These are phyloP conservation scores for Malassezia obtusa DNA, from an alignment of 1,284 basidiomycete genomes.

Conservation along the genomic window DNA sequence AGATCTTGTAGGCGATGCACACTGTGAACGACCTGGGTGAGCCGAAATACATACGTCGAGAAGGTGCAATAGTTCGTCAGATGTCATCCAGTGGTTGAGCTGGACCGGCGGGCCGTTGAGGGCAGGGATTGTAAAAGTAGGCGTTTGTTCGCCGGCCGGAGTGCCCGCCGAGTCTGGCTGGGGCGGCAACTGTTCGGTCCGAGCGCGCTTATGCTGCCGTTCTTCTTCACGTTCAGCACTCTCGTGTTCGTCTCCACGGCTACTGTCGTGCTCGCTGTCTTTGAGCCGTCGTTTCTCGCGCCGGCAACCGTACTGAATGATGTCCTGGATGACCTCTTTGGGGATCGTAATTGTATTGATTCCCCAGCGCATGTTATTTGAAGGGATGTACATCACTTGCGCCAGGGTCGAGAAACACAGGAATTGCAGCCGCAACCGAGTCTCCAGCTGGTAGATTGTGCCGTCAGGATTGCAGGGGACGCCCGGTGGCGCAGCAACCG, in stretches of 20 bases:
- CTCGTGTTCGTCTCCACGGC: background rate
- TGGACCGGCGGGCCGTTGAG: background rate
- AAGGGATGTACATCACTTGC: slow-evolving; percentile 5
- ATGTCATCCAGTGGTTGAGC: background rate
- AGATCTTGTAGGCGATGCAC: background rate
- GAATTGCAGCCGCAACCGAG: slow-evolving; percentile 12
- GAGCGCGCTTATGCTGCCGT: background rate
- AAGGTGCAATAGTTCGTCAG: background rate
- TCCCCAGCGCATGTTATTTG: background rate
- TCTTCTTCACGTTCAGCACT: background rate
- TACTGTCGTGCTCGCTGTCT: background rate
- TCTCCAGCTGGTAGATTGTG: slow-evolving; percentile 3
- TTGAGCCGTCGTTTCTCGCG: background rate
- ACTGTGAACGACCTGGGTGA: slow-evolving; percentile 1
- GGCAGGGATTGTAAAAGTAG: background rate
- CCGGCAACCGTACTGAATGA: slow-evolving; percentile 7
- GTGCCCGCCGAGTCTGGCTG: background rate
- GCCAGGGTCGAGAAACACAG: slow-evolving; percentile 6
- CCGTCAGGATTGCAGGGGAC: background rate
- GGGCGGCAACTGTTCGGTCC: background rate
- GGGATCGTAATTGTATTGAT: background rate
- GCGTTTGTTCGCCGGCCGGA: background rate
- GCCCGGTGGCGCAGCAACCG: background rate
- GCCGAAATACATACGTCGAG: background rate
- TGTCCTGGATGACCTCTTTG: slow-evolving; percentile 1